Base-by-base conservation (phyloP, 208 protist species). In the Trypanosomatidae sp. region DNA sequence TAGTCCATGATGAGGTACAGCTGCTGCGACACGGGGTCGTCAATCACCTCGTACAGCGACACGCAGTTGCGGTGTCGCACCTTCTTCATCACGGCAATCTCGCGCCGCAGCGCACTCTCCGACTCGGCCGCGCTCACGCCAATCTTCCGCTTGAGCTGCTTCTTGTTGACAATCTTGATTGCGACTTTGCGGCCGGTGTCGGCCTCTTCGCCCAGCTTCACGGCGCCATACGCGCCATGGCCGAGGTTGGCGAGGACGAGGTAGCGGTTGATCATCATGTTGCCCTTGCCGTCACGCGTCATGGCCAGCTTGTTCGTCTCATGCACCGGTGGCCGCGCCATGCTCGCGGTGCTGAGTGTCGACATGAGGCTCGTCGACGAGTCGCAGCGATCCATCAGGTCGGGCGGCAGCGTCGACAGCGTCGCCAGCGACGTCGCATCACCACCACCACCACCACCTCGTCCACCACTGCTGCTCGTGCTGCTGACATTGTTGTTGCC, bases 61-160 rank as follows among this genome's bases (percentile, higher is more conserved):
- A 98, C 93, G 43, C 97, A 80, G 61, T 98, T 97, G 8, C 63
- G 66, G 53, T 98, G 96, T 18, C 94, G 69, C 6, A 97, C 54
- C 46, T 97, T 96, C 53, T 97, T 97, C 83, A 97, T 87, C 39
- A 98, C 94, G 25, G 71, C 70, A 16, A 89, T 81, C 48, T 89
- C 80, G 3, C 68, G 68, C 46, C 57, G 71, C 43, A 87, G 66
- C 8, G 61, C 59, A 13, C 60, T 53, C 23, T 66, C 62, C 20
- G 66, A 42, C 7, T 43, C 33, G 1, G 6, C 30, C 6, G 10
- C 28, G 43, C 25, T 23, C 21, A 56, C 59, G 32, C 63, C 49
- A 26, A 76, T 57, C 44, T 71, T 74, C 40, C 57, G 69, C 52
- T 79, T 74, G 22, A 86, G 65, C 22, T 61, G 43, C 54, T 66